Base-by-base conservation (phyloP, 768 basidiomycete species). In the Holtermanniella nyarrowii region DNA sequence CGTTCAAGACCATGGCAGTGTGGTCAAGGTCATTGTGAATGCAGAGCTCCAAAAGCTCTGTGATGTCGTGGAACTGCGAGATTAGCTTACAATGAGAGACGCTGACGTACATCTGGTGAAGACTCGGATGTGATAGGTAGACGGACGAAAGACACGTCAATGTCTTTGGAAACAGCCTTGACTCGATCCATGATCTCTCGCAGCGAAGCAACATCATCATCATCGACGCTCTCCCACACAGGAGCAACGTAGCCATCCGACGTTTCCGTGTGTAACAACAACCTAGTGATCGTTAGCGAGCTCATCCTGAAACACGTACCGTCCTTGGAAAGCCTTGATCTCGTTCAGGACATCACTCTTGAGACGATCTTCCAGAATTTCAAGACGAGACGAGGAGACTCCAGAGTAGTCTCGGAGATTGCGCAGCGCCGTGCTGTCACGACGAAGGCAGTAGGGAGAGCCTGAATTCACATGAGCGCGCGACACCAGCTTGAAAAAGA, bases 401-500 rank as follows among this genome's bases (percentile, higher is more conserved):
- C 95, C 95, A 42, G 88, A 86, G 72, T 90, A 96, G 71, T 95
- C 90, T 37, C 44, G 53, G 44, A 97, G 88, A 65, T 99, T 97
- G 42, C 95, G 77, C 25, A 99, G 72, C 12, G 86, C 85, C 60
- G 85, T 87, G 2, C 81, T 79, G 63, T 93, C 88, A 52, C 88
- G 76, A 54, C 93, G 78, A 7, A 78, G 61, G 58, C 91, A 96
- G 70, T 89, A 96, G 0, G 66, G 66, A 1, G 66, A 62, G 5
- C 66, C 65, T 67, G 54, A 24, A 25, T 46, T 25, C 13, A 25
- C 26, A 41, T 52, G 26, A 53, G 48, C 44, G 3, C 3, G 18
- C 22, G 20, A 16, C 25, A 42, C n/a, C 5, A 37, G 22, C 4
- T 24, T 18, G 26, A 5, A 18, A 21, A 26, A 13, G 22, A 43